Percentiles rank a stretch among this genome's conserved stretches.
Conservation (phyloP, 495 filamentous ascomycete species). For the Podospora didyma region DNA sequence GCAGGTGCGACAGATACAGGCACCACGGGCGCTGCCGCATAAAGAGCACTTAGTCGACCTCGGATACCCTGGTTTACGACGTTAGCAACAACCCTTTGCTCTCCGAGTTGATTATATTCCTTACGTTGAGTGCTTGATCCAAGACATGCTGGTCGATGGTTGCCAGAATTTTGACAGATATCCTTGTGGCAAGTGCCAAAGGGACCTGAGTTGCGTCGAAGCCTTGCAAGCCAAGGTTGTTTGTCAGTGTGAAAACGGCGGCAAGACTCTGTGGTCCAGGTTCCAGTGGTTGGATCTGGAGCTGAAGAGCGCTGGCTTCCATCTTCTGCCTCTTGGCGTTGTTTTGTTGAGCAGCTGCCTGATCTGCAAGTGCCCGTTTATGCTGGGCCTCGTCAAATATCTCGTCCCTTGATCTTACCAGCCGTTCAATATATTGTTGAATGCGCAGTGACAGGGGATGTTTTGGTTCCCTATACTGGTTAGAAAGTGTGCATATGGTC, state of each 20-base stretch:
- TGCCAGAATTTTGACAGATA: slow-evolving; percentile 66
- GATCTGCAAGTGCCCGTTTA: slow-evolving; percentile 70
- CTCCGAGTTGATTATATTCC: slow-evolving; percentile 2
- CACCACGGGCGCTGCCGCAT: slow-evolving; percentile 8
- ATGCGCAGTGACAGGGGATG: slow-evolving; percentile 66
- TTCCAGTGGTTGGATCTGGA: slow-evolving; percentile 61
- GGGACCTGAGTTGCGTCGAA: slow-evolving; percentile 83
- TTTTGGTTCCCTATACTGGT: slow-evolving; percentile 58
- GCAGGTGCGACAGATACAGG: too few relatives aligned
- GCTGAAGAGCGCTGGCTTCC: slow-evolving; percentile 27
- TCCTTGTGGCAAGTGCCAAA: slow-evolving; percentile 66
- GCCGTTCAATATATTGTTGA: slow-evolving; percentile 73
- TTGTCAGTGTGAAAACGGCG: slow-evolving; percentile 78
- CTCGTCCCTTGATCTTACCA: slow-evolving; percentile 69
- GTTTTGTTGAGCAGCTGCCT: slow-evolving; percentile 53
- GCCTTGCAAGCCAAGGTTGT: slow-evolving; percentile 62
- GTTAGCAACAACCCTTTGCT: slow-evolving; percentile 20
- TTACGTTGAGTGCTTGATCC: slow-evolving; percentile 62
- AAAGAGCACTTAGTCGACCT: slow-evolving; percentile 34
- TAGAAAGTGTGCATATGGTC: slow-evolving; percentile 10
- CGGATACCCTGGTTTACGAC: slow-evolving; percentile 28
- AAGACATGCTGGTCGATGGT: slow-evolving; percentile 60
- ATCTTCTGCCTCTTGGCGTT: slow-evolving; percentile 41
- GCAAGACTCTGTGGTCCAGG: slow-evolving; percentile 71
- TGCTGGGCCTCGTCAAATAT: slow-evolving; percentile 70